A percentile compares a stretch with the other conserved stretches of the same genome.
Evolutionary conservation across 2,329 filamentous ascomycete genomes (phyloP).

Genomic region (Eutypella sp.): DNA sequence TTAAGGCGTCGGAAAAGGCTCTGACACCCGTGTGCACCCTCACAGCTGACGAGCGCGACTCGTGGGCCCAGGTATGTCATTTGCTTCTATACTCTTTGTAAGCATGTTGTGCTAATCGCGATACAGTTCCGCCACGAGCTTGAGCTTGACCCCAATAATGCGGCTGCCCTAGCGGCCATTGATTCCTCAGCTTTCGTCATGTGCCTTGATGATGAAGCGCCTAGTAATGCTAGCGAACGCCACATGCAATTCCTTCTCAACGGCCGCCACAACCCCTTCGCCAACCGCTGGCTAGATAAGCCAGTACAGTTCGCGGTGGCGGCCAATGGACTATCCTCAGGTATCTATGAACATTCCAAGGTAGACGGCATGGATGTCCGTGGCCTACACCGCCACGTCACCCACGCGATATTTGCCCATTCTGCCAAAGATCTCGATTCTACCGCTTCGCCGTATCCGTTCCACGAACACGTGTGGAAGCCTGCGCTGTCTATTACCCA

Average conservation of each 20-base stretch:
- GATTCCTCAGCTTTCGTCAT: conserved; percentile 11
- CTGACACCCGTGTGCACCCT: conserved; percentile 4
- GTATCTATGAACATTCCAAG: conserved; percentile 12
- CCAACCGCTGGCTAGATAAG: conserved; percentile 15
- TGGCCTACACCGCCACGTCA: conserved; percentile 5
- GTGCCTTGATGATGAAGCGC: conserved; percentile 12
- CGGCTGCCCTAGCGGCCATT: conserved; percentile 3
- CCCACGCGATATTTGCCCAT: neutral
- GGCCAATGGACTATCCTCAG: conserved; percentile 11
- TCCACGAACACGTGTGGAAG: conserved; percentile 2
- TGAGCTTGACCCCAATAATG: conserved; percentile 3
- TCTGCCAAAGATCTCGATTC: neutral
- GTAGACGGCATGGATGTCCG: conserved; percentile 11
- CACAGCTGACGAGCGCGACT: conserved; percentile 12
- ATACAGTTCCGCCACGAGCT: conserved; percentile 7
- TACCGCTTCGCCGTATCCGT: neutral
- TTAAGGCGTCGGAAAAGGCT: conserved; percentile 2
- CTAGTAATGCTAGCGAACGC: conserved; percentile 3
- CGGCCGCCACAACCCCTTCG: conserved; percentile 3
- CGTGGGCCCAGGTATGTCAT: conserved; percentile 9
- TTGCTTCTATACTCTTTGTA: neutral
- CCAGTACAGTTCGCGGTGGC: conserved; percentile 9
- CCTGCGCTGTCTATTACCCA: neutral
- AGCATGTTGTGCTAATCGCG: neutral
- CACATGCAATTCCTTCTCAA: conserved; percentile 10